A percentile compares a stretch with the other conserved stretches of the same genome.
phyloP scores from a whole-genome alignment of 371 early-diverging fungal species.

The Mortierella sp. region DNA sequence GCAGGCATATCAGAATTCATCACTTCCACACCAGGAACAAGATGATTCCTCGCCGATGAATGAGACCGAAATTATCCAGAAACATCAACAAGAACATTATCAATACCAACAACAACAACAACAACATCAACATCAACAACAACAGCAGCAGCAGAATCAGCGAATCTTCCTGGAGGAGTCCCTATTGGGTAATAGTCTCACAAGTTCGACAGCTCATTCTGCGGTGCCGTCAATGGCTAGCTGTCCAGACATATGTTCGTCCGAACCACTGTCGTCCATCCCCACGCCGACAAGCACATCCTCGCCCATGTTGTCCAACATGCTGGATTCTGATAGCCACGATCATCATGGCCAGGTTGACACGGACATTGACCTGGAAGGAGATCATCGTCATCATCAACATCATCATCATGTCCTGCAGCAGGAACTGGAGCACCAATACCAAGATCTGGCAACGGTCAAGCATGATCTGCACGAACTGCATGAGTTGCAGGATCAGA shows the following conservation, averaged over 20 bases:
- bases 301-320: background rate
- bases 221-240: slow-evolving; percentile 34
- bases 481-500: slow-evolving; percentile 17
- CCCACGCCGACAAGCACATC: slow-evolving; percentile 18
- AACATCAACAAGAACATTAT: slow-evolving; percentile 42
- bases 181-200: slow-evolving; percentile 15
- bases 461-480: background rate
- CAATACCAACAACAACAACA: slow-evolving; percentile 28
- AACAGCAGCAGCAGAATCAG: slow-evolving; percentile 37
- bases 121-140: background rate
- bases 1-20: background rate
- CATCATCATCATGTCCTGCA: background rate
- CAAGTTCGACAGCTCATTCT: slow-evolving; percentile 2
- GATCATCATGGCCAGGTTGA: background rate
- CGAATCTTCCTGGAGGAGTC: slow-evolving; percentile 32
- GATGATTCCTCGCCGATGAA: slow-evolving; percentile 17
- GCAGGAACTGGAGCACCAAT: background rate
- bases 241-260: background rate
- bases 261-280: slow-evolving; percentile 7
- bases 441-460: background rate
- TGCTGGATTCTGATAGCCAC: background rate
- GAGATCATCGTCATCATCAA: no score
- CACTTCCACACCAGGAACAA: slow-evolving; percentile 12
- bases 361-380: background rate
- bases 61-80: slow-evolving; percentile 42